Percentiles rank a stretch among this genome's conserved stretches.
These are phyloP conservation scores for Ceratocystis albifundus DNA, from an alignment of 2,329 filamentous ascomycete genomes.

Conservation along the genomic window DNA sequence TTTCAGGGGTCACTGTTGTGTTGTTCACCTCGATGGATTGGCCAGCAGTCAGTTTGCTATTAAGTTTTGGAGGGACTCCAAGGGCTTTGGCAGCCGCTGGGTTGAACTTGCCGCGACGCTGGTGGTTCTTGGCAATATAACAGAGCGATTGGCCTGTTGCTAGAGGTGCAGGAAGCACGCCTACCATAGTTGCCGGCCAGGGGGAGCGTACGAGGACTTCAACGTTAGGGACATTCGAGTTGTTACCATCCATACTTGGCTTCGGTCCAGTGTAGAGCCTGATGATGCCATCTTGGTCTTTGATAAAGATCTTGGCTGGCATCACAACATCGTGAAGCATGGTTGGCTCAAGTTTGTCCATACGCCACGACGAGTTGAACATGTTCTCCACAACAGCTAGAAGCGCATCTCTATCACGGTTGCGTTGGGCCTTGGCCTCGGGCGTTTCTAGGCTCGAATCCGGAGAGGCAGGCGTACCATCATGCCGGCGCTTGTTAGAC, in stretches of 20 bases:
- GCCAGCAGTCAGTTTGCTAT: conserved; percentile 49
- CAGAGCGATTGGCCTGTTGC: conserved; percentile 61
- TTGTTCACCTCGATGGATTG: conserved; percentile 51
- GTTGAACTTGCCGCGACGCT: conserved; percentile 71
- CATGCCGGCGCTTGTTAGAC: conserved; percentile 23
- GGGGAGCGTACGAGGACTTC: conserved; percentile 62
- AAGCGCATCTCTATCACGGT: conserved; percentile 24
- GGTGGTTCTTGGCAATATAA: conserved; percentile 71
- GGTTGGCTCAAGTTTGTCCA: conserved; percentile 57
- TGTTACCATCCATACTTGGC: conserved; percentile 31
- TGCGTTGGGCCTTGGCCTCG: conserved; percentile 19
- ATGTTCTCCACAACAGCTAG: conserved; percentile 28
- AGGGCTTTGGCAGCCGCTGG: conserved; percentile 50
- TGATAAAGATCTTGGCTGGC: conserved; percentile 59
- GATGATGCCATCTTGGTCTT: conserved; percentile 53
- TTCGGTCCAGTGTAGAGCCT: conserved; percentile 57
- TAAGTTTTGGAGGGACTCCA: conserved; percentile 50
- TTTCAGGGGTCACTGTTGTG: conserved; percentile 63
- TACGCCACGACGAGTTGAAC: conserved; percentile 43
- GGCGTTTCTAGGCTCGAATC: conserved; percentile 2
- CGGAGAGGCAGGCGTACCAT: conserved; percentile 17
- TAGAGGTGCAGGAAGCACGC: conserved; percentile 54
- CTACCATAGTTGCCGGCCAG: conserved; percentile 61
- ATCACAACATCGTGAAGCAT: conserved; percentile 54
- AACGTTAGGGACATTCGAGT: conserved; percentile 46